Percentiles rank a stretch among this genome's conserved stretches.
phyloP scores from a whole-genome alignment of 169 alveolate genomes.

The Blepharisma undulans region DNA sequence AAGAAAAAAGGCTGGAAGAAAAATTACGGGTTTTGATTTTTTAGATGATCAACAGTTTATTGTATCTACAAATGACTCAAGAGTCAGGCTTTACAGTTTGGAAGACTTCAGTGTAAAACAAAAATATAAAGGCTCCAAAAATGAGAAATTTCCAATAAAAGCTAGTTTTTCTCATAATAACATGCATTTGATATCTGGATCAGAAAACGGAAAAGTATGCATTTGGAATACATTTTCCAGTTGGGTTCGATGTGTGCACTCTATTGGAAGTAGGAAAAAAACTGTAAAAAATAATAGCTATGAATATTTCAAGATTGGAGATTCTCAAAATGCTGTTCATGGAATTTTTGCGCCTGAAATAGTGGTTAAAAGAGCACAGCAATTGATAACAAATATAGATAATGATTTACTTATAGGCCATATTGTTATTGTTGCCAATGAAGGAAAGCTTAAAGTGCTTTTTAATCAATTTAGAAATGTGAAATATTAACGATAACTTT shows the following conservation, averaged over 20 bases:
- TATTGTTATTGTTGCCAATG: not conserved
- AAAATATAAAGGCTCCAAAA: conserved; percentile 24
- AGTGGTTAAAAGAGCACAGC: not conserved
- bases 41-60: not conserved
- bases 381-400: not conserved
- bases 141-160: not conserved
- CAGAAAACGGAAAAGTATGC: conserved; percentile 21
- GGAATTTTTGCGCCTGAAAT: conserved; percentile 14
- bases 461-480: conserved; percentile 15
- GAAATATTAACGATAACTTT: not conserved
- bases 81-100: conserved; percentile 30
- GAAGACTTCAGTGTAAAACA: not conserved
- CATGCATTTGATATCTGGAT: conserved; percentile 21
- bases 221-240: conserved; percentile 15
- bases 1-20: not conserved
- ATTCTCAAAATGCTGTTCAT: too few species aligned
- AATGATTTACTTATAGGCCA: not conserved
- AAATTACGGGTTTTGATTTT: conserved; percentile 35
- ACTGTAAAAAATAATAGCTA: not conserved
- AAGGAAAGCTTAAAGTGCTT: not conserved
- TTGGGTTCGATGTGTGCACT: not conserved
- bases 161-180: conserved; percentile 14
- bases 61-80: conserved; percentile 35
- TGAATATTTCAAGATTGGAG: not conserved
- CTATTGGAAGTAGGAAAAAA: not conserved